Evolutionary conservation across 176 grass and related monocot genomes (phyloP).

Genomic region (Secale cereale): DNA sequence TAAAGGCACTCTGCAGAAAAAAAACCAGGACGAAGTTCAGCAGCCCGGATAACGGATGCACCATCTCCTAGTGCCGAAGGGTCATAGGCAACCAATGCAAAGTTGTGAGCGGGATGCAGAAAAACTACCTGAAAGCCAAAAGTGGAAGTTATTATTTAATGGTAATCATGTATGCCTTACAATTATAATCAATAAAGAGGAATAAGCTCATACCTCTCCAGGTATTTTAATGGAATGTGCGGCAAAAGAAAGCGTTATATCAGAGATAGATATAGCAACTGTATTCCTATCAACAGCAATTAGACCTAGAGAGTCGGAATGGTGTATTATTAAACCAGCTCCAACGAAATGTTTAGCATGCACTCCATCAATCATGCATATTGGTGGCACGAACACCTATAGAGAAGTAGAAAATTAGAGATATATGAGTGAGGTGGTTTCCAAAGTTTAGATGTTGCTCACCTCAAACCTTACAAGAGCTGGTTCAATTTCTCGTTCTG

Average conservation of each 20-base stretch:
- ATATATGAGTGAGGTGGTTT: neutral
- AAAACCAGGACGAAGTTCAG: constrained; percentile 96
- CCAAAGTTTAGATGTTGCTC: constrained; percentile 22
- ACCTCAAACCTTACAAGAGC: constrained; percentile 99
- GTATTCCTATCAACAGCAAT: constrained; percentile 96
- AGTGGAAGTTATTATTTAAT: constrained; percentile 25
- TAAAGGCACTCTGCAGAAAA: neutral
- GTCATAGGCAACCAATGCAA: constrained; percentile 92
- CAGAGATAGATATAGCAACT: constrained; percentile 80
- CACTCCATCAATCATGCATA: constrained; percentile 99
- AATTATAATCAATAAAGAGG: too few species aligned
- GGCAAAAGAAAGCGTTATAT: constrained; percentile 98
- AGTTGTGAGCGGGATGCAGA: constrained; percentile 93
- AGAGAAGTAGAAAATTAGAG: constrained; percentile 13
- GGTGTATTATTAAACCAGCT: constrained; percentile 81
- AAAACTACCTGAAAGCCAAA: constrained; percentile 77
- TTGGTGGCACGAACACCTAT: constrained; percentile 89
- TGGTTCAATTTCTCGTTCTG: constrained; percentile 94
- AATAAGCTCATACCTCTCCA: constrained; percentile 55
- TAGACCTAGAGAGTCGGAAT: constrained; percentile 82
- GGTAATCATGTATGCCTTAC: too few species aligned
- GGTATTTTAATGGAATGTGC: constrained; percentile 99
- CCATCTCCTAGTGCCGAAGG: constrained; percentile 90
- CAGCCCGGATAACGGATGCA: constrained; percentile 79
- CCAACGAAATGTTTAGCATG: constrained; percentile 96